A percentile compares a stretch with the other conserved stretches of the same genome.
Conservation (phyloP, 2,329 filamentous ascomycete genomes). For the Penicillium freii region DNA sequence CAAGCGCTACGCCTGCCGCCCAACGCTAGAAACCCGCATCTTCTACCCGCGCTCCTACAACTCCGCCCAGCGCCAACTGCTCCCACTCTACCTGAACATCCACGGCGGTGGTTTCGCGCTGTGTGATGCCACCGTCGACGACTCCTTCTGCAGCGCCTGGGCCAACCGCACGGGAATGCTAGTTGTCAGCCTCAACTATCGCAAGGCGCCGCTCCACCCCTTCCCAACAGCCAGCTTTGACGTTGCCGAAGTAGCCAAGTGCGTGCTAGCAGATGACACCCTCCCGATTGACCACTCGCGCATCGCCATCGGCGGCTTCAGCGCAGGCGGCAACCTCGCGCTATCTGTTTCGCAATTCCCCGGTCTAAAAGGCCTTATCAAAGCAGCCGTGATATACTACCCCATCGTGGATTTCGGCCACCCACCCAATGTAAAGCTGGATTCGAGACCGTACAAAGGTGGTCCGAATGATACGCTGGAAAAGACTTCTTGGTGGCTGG, state of each 20-base stretch:
- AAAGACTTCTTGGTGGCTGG: slow-evolving; percentile 32
- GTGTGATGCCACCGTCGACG: slow-evolving; percentile 46
- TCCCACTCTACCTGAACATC: slow-evolving; percentile 50
- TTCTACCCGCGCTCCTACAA: slow-evolving; percentile 14
- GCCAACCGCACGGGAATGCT: slow-evolving; percentile 43
- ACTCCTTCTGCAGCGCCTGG: slow-evolving; percentile 49
- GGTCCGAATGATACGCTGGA: slow-evolving; percentile 26
- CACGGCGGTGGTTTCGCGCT: slow-evolving; percentile 48
- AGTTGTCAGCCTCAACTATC: slow-evolving; percentile 52
- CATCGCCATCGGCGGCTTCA: slow-evolving; percentile 51
- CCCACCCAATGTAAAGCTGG: slow-evolving; percentile 32
- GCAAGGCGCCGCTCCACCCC: slow-evolving; percentile 43
- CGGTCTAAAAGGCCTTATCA: slow-evolving; percentile 33
- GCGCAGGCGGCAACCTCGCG: slow-evolving; percentile 52
- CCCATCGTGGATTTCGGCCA: slow-evolving; percentile 44
- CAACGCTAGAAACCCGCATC: not conserved
- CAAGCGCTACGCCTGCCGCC: not conserved
- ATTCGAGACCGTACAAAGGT: slow-evolving; percentile 17
- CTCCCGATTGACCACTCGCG: slow-evolving; percentile 48
- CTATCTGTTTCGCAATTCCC: slow-evolving; percentile 45
- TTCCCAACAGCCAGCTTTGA: slow-evolving; percentile 51
- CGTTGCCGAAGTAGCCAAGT: slow-evolving; percentile 45
- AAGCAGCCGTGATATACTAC: slow-evolving; percentile 47
- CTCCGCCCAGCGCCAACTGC: slow-evolving; percentile 16
- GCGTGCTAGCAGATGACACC: slow-evolving; percentile 44